A percentile compares a stretch with the other conserved stretches of the same genome.
These are phyloP conservation scores for Citrullus colocynthis DNA, from an alignment of 306 rosid species.

Conservation along the genomic window DNA sequence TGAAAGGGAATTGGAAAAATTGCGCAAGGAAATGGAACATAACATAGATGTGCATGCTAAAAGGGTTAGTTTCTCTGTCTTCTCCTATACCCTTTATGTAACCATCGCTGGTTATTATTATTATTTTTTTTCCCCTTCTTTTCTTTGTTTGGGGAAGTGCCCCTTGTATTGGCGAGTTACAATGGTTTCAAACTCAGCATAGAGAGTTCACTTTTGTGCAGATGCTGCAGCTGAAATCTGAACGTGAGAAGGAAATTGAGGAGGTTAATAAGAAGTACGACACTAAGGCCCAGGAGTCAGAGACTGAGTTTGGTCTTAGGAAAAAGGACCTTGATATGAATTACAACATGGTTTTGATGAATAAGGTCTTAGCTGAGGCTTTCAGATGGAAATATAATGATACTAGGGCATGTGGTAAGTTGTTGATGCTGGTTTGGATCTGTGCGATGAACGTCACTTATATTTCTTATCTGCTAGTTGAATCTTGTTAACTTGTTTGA, in stretches of 20 bases:
- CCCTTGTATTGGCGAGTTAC: constrained; percentile 3
- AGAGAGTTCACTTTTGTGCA: constrained; percentile 26
- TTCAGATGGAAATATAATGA: constrained; percentile 45
- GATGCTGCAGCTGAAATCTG: constrained; percentile 42
- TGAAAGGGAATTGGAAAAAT: constrained; percentile 41
- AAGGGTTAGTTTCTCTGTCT: constrained; percentile 28
- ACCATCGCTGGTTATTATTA: background rate
- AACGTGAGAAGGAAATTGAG: constrained; percentile 47
- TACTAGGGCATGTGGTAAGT: constrained; percentile 17
- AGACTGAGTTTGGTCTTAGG: constrained; percentile 21
- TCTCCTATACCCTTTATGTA: background rate
- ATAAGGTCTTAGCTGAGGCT: constrained; percentile 51
- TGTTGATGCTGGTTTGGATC: background rate
- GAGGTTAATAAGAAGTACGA: constrained; percentile 41
- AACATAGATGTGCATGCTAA: constrained; percentile 23
- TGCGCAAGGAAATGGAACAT: constrained; percentile 26
- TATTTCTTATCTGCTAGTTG: background rate
- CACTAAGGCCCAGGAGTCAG: constrained; percentile 27
- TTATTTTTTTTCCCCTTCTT: background rate
- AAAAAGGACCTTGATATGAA: constrained; percentile 32
- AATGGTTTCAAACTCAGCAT: constrained; percentile 4
- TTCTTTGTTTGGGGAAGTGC: background rate
- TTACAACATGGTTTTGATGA: constrained; percentile 23
- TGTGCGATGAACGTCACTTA: background rate
- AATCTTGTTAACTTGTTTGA: background rate